Evolutionary conservation across 73 alveolate genomes (phyloP), one percentile per base, ranked within the genome.

Genomic region (Paraurostyla sp.): DNA sequence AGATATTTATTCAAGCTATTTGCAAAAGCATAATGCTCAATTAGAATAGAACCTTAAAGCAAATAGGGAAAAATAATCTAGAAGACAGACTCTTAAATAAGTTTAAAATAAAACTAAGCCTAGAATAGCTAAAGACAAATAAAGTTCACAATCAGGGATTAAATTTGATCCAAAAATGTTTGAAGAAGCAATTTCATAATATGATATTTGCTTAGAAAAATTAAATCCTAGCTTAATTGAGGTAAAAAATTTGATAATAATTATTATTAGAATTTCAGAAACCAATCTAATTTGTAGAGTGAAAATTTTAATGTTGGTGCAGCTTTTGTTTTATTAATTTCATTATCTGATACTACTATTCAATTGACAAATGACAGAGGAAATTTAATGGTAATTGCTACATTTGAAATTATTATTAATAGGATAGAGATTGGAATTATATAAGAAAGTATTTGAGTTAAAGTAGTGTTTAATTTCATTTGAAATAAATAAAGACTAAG

Each of bases 401-500:
- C 13, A 6, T 4, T 35, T 22, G 13, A 35, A 38, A 65, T 13
- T 3, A 65, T 65, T 13, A 35, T 38, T 38, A 65, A 35, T 38
- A 65, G 82, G 41, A 65, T 65, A 65, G 41, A 65, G 82, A 65
- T 18, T 65, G 82, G 82, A 58, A 65, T 9, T 65, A 15, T 6
- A 22, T 65, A 18, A 65, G 82, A 40, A 65, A 65, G 46, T 65
- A 65, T 65, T 1, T 65, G 56, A 65, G 82, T 40, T 22, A 65
- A 2, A 65, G 82, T 30, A 22, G 54, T 18, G 35, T 65, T 38
- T 11, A 22, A 16, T 65, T 18, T 22, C 6, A 32, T 6, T 9
- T 65, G 33, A 65, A 65, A 22, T 4, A 65, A 4, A 11, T 65
- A 40, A 3, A 18, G 33, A 58, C 35, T 18, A 65, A 38, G 41